Evolutionary conservation across 495 filamentous ascomycete species (phyloP), one percentile per base, ranked within the genome.

Genomic region (Clavariopsis aquatica): DNA sequence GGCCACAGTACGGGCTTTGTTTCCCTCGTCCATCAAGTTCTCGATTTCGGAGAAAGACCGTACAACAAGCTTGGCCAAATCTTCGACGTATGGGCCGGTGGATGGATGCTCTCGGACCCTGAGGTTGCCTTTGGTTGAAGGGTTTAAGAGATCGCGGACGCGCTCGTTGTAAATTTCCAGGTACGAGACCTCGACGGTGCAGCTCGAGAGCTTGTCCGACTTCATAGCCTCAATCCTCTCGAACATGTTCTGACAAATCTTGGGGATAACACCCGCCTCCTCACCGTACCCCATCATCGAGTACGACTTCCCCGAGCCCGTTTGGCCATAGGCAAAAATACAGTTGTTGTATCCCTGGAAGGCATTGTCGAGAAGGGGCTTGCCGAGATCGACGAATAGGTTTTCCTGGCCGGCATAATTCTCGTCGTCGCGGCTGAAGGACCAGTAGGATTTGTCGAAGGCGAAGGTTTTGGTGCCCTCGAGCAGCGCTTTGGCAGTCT

Each of bases 201-300:
- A 96, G 58, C 84, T 86, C 69, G 93, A 74, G 71, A 88, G 87
- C 69, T 86, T 87, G 75, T 97, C 91, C 66, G 84, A 72, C 66
- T 78, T 71, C 61, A 96, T 80, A 22, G 78, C 76, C 27, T 77
- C 80, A 66, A 98, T 98, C 65, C 93, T 83, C 72, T 88, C 84
- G 76, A 98, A 98, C 94, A 98, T 97, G 62, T 95, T 87, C 78
- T 92, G 90, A 72, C 95, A 99, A 76, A 99, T 98, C 66, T 84
- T 88, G n/a, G 95, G 95, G 65, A 99, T 98, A 51, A 99, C 93
- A 78, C 95, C 95, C 52, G 89, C 85, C 69, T 98, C 95, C 75
- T 93, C 88, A 57, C 95, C 94, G 78, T 98, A 98, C 22, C 94
- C 94, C 95, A 98, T 98, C 95, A 99, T 99, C 53, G 92, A 96